Conservation (phyloP, 768 basidiomycete genomes). For the Rhizopogon salebrosus region DNA sequence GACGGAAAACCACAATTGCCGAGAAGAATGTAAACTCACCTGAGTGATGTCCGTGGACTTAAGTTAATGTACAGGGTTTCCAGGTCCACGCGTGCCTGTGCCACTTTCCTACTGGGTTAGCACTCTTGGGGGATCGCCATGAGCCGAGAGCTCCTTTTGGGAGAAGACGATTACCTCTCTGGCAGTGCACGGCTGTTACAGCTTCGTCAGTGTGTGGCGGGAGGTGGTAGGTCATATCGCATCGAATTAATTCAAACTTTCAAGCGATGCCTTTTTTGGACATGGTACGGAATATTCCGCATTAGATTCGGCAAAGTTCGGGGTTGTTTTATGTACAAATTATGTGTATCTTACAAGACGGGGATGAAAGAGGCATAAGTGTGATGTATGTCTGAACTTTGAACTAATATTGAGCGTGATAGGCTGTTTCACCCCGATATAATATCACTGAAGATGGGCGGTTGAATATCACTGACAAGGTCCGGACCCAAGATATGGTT, state of each 20-base stretch:
- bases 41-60: slow-evolving; percentile 34
- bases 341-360: slow-evolving; percentile 6
- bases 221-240: neutral
- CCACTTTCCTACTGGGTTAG: slow-evolving; percentile 15
- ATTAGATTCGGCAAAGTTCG: slow-evolving; percentile 21
- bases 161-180: slow-evolving; percentile 8
- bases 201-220: slow-evolving; percentile 4
- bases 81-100: slow-evolving; percentile 31
- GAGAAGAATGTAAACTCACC: slow-evolving; percentile 24
- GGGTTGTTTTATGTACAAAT: slow-evolving; percentile 19
- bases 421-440: neutral
- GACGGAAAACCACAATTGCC: slow-evolving; percentile 29
- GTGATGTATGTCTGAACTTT: neutral
- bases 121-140: slow-evolving; percentile 23
- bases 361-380: slow-evolving; percentile 3
- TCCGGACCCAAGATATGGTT: neutral
- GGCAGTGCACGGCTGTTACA: slow-evolving; percentile 3
- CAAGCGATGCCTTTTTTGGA: slow-evolving; percentile 20
- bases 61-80: slow-evolving; percentile 32
- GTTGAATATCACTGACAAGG: neutral
- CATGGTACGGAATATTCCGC: slow-evolving; percentile 19
- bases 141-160: slow-evolving; percentile 15
- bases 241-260: too few relatives aligned
- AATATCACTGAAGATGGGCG: neutral
- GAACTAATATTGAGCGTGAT: neutral